Conservation (phyloP, 306 rosid genomes). For the Clitoria ternatea region DNA sequence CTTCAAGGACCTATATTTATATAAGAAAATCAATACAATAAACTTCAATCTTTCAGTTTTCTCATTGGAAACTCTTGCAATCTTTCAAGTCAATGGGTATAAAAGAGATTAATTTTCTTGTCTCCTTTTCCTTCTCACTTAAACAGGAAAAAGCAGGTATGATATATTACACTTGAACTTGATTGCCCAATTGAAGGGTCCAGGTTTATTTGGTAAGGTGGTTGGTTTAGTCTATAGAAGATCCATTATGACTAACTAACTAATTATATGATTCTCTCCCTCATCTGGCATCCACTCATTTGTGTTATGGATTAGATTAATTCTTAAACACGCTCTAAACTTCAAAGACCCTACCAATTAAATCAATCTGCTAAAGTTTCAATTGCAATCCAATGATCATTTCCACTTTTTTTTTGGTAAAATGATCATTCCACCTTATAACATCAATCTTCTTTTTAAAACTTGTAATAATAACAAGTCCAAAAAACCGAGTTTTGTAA, state of each 20-base stretch:
- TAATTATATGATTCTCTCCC: background rate
- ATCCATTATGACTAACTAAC: background rate
- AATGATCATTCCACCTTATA: no score
- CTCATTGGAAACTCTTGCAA: background rate
- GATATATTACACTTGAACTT: background rate
- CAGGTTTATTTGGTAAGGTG: background rate
- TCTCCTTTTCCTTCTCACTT: background rate
- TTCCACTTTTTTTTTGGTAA: no score
- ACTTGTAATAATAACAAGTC: background rate
- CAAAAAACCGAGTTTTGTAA: background rate
- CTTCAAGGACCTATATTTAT: background rate
- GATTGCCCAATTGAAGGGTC: background rate
- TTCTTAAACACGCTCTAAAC: background rate
- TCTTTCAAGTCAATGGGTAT: background rate
- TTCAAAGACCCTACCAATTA: background rate
- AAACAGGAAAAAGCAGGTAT: background rate
- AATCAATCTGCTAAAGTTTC: background rate
- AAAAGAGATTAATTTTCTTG: background rate
- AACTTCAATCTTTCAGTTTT: background rate
- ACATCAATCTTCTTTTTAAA: background rate
- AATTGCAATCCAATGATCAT: no score
- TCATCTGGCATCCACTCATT: constrained; percentile 2
- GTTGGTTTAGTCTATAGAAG: background rate
- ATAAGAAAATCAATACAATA: background rate
- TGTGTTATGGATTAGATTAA: background rate